A percentile compares a stretch with the other conserved stretches of the same genome.
phyloP scores from a whole-genome alignment of 2,329 filamentous ascomycete genomes.

The Beauveria scarabaeidicola region DNA sequence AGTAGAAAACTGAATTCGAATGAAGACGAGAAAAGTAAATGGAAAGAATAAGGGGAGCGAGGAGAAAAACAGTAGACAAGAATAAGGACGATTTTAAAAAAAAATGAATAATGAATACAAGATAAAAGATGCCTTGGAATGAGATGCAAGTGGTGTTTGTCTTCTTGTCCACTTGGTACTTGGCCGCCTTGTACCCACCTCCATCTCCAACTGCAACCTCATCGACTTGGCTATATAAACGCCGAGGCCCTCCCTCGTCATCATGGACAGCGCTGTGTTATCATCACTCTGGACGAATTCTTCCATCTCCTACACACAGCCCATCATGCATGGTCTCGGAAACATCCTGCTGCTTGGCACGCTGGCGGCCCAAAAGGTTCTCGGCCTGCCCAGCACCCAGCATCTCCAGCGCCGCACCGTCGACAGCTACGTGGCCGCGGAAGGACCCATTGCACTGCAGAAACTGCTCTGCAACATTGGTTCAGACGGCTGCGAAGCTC shows the following conservation, averaged over 20 bases:
- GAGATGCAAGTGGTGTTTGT: too few relatives aligned
- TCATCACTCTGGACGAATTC: not conserved
- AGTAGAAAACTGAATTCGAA: too few relatives aligned
- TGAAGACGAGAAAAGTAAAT: too few relatives aligned
- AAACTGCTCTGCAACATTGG: slow-evolving; percentile 54
- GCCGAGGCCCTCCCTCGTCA: not conserved
- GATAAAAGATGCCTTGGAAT: too few relatives aligned
- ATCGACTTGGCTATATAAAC: not conserved
- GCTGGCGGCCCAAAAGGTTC: slow-evolving; percentile 41
- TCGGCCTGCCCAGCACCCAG: slow-evolving; percentile 34
- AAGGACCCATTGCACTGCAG: slow-evolving; percentile 42
- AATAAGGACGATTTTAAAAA: too few relatives aligned
- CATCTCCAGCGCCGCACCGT: slow-evolving; percentile 30
- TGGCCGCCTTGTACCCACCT: not conserved
- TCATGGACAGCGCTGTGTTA: not conserved
- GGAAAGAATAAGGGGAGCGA: too few relatives aligned
- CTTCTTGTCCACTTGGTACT: too few relatives aligned
- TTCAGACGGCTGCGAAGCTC: slow-evolving; percentile 39
- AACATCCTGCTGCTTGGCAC: slow-evolving; percentile 43
- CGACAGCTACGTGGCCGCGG: slow-evolving; percentile 43
- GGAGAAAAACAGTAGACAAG: too few relatives aligned
- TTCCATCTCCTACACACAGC: slow-evolving; percentile 22
- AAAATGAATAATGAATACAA: too few relatives aligned
- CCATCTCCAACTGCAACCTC: not conserved
- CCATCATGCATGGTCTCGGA: slow-evolving; percentile 40